phyloP scores from a whole-genome alignment of 164 flowering plant species.

The Litsea cubeba region DNA sequence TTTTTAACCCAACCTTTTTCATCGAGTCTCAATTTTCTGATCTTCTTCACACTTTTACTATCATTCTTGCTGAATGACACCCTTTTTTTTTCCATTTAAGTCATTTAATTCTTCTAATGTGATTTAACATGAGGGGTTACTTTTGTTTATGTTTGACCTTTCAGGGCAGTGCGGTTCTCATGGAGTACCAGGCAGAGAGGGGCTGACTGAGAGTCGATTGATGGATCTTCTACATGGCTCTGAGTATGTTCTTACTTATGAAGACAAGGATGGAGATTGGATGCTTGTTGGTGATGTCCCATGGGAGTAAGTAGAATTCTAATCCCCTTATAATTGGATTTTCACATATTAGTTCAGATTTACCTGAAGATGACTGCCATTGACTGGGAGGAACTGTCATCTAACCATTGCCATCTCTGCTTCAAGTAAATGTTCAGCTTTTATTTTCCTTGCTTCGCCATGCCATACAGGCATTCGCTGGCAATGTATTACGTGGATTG shows the following conservation, averaged over 20 bases:
- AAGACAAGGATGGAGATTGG: constrained; percentile 90
- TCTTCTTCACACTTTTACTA: background rate
- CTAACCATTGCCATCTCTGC: background rate
- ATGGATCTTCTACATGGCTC: constrained; percentile 77
- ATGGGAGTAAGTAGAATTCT: constrained; percentile 64
- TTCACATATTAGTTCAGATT: background rate
- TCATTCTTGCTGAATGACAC: background rate
- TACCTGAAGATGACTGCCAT: background rate
- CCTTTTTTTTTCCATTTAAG: background rate
- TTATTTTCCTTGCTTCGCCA: background rate
- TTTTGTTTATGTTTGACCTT: constrained; percentile 5
- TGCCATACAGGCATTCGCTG: too few species aligned
- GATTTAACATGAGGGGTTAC: background rate
- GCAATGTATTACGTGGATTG: too few species aligned
- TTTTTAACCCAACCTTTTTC: background rate
- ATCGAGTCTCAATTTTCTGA: background rate
- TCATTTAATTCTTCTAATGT: background rate
- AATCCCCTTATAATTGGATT: background rate
- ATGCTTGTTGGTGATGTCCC: constrained; percentile 96
- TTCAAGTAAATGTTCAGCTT: background rate
- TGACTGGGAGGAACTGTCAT: background rate
- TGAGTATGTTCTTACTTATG: constrained; percentile 80
- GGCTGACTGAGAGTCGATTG: constrained; percentile 50
- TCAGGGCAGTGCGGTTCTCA: constrained; percentile 61
- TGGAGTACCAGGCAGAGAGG: constrained; percentile 44